phyloP scores from a whole-genome alignment of 176 grass and related monocot genomes.

The Themeda triandra region DNA sequence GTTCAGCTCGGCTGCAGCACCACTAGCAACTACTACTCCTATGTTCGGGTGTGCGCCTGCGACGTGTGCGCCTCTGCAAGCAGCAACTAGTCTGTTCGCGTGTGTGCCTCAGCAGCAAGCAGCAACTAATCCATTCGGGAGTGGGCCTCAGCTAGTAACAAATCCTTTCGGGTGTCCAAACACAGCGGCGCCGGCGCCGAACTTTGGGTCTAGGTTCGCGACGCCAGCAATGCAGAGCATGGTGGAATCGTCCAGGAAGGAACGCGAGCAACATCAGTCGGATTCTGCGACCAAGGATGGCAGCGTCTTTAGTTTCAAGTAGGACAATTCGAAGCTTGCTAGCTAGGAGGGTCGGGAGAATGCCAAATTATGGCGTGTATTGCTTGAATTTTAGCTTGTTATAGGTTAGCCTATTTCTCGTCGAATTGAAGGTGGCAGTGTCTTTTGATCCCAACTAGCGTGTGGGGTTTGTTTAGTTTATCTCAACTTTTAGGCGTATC shows the following conservation, averaged over 20 bases:
- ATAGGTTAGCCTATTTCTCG: too few relatives aligned
- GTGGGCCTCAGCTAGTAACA: too few relatives aligned
- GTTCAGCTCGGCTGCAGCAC: too few relatives aligned
- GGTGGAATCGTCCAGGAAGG: background rate
- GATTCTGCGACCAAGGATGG: background rate
- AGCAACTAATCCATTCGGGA: background rate
- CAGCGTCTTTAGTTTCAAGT: background rate
- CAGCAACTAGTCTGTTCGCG: background rate
- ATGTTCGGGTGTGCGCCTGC: too few relatives aligned
- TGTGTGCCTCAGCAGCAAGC: background rate
- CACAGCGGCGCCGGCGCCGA: background rate
- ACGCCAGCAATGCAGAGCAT: constrained; percentile 3
- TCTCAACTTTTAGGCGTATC: too few relatives aligned
- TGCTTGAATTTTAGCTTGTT: background rate
- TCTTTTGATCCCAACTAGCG: too few relatives aligned
- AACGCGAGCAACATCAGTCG: background rate
- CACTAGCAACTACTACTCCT: too few relatives aligned
- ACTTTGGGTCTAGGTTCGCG: background rate
- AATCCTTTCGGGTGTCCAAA: too few relatives aligned
- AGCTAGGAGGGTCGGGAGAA: background rate
- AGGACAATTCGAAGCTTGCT: background rate
- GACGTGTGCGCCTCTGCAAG: too few relatives aligned
- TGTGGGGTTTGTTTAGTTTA: too few relatives aligned
- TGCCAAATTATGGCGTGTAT: background rate
- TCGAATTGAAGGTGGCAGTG: too few relatives aligned